Base-by-base conservation (phyloP, 2,329 filamentous ascomycete species). In the Aureobasidium musti region DNA sequence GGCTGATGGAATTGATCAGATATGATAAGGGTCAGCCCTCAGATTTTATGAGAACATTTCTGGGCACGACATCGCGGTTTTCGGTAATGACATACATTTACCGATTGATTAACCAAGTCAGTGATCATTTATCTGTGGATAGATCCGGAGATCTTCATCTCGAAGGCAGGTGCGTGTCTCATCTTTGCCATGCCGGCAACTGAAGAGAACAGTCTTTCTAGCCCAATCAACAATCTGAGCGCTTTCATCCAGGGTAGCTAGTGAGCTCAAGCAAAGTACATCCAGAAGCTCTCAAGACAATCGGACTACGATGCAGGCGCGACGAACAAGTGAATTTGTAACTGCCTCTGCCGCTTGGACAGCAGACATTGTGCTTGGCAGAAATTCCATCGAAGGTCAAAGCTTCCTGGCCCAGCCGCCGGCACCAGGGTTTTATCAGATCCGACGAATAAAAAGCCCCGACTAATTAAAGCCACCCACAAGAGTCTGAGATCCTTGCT, bases 71-170 rank as follows among this genome's bases (percentile, higher is more conserved):
- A 49, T 61, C 21, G 7, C 43, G 8, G n/a, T 11, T 19, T 23
- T 30, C 28, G n/a, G 43, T 61, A 47, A 33, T 21, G n/a, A 21
- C 33, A 30, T 17, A 14, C 41, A 21, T 19, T 8, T 19, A 19
- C 23, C 56, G 30, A 26, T 50, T 61, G 30, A 33, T n/a, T 11
- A 33, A 33, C 26, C 39, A 35, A 19, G 1, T 8, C 28, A 33
- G 19, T 50, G n/a, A 17, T 7, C 57, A 14, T 21, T 61, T n/a
- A 61, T 49, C 57, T 49, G 57, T 43, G 57, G 57, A 49, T 61
- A 61, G 41, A 49, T 61, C 57, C 57, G 57, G 43, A 37, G 57
- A 61, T 61, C 57, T n/a, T 61, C 41, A 61, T 50, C 33, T 49
- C 28, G 49, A 61, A 30, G 28, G 28, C 7, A n/a, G n/a, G 49